Conservation (phyloP, 2,329 filamentous ascomycete species). For the Ophiocordyceps sinensis region DNA sequence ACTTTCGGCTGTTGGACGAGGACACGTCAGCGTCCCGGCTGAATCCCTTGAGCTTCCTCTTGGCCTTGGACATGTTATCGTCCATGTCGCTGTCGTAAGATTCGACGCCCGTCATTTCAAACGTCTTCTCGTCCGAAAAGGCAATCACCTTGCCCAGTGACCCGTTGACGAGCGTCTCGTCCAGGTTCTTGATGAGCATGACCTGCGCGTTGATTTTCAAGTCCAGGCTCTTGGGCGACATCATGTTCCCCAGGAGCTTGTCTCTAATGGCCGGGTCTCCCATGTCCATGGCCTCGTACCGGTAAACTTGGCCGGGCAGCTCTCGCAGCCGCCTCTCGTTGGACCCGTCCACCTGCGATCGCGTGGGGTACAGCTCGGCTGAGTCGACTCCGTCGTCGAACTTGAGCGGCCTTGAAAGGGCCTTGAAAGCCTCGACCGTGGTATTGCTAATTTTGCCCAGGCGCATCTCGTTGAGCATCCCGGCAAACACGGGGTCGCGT, state of each 20-base stretch:
- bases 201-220: slow-evolving; percentile 90
- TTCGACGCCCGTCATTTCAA: slow-evolving; percentile 23
- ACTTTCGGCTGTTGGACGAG: slow-evolving; percentile 41
- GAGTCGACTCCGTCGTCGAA: slow-evolving; percentile 56
- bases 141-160: slow-evolving; percentile 68
- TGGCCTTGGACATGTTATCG: slow-evolving; percentile 30
- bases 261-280: slow-evolving; percentile 62
- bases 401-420: slow-evolving; percentile 53
- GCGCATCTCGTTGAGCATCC: slow-evolving; percentile 97
- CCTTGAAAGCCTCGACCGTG: slow-evolving; percentile 64
- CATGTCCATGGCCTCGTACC: slow-evolving; percentile 60
- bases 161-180: slow-evolving; percentile 85
- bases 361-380: slow-evolving; percentile 87
- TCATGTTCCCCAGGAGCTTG: slow-evolving; percentile 74
- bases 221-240: slow-evolving; percentile 70
- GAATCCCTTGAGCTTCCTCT: slow-evolving; percentile 42
- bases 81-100: slow-evolving; percentile 26
- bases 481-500: slow-evolving; percentile 74
- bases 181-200: slow-evolving; percentile 99
- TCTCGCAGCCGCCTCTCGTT: slow-evolving; percentile 61
- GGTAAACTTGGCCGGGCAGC: slow-evolving; percentile 52
- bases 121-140: slow-evolving; percentile 24
- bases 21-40: slow-evolving; percentile 23
- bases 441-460: slow-evolving; percentile 65
- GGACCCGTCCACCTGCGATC: slow-evolving; percentile 75